Percentiles rank a stretch among this genome's conserved stretches.
These are phyloP conservation scores for Plasmodium adleri DNA, from an alignment of 169 alveolate genomes.

Conservation along the genomic window DNA sequence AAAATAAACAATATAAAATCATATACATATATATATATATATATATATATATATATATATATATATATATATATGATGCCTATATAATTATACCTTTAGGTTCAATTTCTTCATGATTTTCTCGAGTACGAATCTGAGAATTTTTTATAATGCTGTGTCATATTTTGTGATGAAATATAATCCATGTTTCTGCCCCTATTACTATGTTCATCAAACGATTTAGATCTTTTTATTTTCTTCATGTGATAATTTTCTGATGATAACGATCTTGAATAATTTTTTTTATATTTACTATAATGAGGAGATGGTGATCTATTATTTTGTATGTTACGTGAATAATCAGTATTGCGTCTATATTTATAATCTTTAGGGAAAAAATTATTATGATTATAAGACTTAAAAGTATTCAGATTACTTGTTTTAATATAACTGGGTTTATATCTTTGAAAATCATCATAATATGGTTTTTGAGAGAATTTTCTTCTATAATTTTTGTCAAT, in stretches of 20 bases:
- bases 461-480: slow-evolving; percentile 36
- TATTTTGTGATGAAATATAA: slow-evolving; percentile 11
- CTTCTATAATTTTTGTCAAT: slow-evolving; percentile 43
- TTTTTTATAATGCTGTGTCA: slow-evolving; percentile 4
- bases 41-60: too few relatives aligned
- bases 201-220: slow-evolving; percentile 29
- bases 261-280: slow-evolving; percentile 46
- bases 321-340: slow-evolving; percentile 8
- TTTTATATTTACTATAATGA: slow-evolving; percentile 42
- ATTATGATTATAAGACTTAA: slow-evolving; percentile 11
- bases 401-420: slow-evolving; percentile 5
- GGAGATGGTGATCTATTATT: slow-evolving; percentile 26
- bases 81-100: too few relatives aligned
- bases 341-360: slow-evolving; percentile 29
- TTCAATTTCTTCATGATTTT: slow-evolving; percentile 3
- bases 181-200: background rate
- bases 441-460: slow-evolving; percentile 31
- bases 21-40: too few relatives aligned
- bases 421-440: slow-evolving; percentile 22
- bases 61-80: too few relatives aligned
- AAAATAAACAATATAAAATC: too few relatives aligned
- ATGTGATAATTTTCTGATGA: slow-evolving; percentile 27
- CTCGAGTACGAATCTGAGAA: slow-evolving; percentile 5
- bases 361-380: slow-evolving; percentile 29
- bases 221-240: slow-evolving; percentile 43